These are phyloP conservation scores for Suillus subalutaceus DNA, from an alignment of 768 basidiomycete species.

Conservation along the genomic window DNA sequence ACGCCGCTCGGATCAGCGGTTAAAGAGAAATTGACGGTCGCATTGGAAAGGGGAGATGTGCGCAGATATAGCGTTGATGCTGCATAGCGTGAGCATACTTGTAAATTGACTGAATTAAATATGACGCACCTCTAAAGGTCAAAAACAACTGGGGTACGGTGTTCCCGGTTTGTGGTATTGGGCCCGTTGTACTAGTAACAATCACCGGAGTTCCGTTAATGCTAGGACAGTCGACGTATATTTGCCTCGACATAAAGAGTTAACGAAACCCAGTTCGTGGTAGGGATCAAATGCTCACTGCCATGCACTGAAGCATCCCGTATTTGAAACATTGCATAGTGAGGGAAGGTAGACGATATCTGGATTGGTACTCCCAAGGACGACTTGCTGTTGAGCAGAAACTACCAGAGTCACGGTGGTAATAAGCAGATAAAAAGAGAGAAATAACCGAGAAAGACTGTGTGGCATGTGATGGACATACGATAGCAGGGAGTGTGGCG, in stretches of 20 bases:
- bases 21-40: slow-evolving; percentile 54
- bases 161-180: slow-evolving; percentile 41
- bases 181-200: slow-evolving; percentile 42
- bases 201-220: slow-evolving; percentile 20
- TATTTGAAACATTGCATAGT: slow-evolving; percentile 17
- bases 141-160: slow-evolving; percentile 62
- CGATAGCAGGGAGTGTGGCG: slow-evolving; percentile 6
- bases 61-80: slow-evolving; percentile 48
- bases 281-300: not conserved
- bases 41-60: slow-evolving; percentile 49
- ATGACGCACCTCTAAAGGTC: slow-evolving; percentile 49
- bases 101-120: slow-evolving; percentile 13
- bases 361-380: slow-evolving; percentile 23
- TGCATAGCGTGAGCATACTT: slow-evolving; percentile 17
- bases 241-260: slow-evolving; percentile 23
- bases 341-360: slow-evolving; percentile 34
- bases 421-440: slow-evolving; percentile 17
- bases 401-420: slow-evolving; percentile 9
- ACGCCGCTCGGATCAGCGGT: slow-evolving; percentile 41
- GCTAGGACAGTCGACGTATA: slow-evolving; percentile 18
- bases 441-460: slow-evolving; percentile 20
- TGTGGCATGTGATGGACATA: slow-evolving; percentile 23
- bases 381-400: slow-evolving; percentile 25
- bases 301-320: slow-evolving; percentile 32
- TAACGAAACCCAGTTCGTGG: not conserved